Conservation (phyloP, 2,329 filamentous ascomycete species). For the Capronia epimyces region DNA sequence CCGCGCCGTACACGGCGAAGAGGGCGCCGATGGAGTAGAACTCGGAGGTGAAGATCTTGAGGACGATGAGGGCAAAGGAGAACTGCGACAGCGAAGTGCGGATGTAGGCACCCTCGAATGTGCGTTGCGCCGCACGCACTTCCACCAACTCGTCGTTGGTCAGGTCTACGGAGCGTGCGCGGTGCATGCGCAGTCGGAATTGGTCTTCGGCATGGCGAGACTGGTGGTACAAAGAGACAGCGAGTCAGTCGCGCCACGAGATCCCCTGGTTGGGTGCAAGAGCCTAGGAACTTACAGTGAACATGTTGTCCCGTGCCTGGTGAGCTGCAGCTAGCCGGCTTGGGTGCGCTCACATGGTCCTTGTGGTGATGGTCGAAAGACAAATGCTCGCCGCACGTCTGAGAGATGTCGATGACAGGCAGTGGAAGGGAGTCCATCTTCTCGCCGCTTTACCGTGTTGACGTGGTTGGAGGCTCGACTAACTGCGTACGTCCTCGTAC, state of each 20-base stretch:
- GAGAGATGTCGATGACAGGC: too few species aligned
- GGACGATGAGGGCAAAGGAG: slow-evolving; percentile 86
- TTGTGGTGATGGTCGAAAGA: too few species aligned
- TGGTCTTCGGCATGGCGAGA: slow-evolving; percentile 61
- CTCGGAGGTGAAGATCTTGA: slow-evolving; percentile 93
- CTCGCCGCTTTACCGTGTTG: too few species aligned
- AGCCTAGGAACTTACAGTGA: background rate
- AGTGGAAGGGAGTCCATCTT: too few species aligned
- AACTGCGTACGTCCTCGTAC: too few species aligned
- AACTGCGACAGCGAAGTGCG: slow-evolving; percentile 92
- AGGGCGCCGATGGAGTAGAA: slow-evolving; percentile 97
- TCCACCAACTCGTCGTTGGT: slow-evolving; percentile 84
- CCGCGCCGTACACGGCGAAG: slow-evolving; percentile 85
- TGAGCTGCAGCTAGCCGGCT: background rate
- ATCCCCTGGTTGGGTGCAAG: background rate
- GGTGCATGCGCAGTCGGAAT: slow-evolving; percentile 74
- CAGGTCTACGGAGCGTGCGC: slow-evolving; percentile 75
- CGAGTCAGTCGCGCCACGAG: background rate
- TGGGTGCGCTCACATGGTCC: background rate
- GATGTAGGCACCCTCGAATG: slow-evolving; percentile 95
- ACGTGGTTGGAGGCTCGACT: too few species aligned
- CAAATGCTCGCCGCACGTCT: too few species aligned
- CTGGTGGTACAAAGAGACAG: background rate
- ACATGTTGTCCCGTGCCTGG: background rate
- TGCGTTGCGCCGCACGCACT: slow-evolving; percentile 88